These are phyloP conservation scores for Fusarium camptoceras DNA, from an alignment of 2,329 filamentous ascomycete species.

Conservation along the genomic window DNA sequence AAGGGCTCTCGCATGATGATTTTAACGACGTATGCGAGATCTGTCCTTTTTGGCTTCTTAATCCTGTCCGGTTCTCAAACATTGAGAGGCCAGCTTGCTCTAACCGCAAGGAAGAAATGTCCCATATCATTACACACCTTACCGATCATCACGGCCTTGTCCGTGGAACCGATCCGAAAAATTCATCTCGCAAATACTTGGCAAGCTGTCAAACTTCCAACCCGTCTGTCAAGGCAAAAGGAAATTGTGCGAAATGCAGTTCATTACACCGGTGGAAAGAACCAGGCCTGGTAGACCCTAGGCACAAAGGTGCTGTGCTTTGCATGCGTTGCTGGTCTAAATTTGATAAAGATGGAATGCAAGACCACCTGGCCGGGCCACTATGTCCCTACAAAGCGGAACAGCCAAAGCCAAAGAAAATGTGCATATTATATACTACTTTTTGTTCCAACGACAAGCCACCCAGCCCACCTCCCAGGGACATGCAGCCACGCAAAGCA, in stretches of 20 bases:
- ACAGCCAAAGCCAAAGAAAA: slow-evolving; percentile 33
- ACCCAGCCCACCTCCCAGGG: slow-evolving; percentile 18
- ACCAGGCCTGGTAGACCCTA: slow-evolving; percentile 10
- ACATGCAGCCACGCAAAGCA: slow-evolving; percentile 6
- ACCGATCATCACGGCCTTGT: slow-evolving; percentile 41
- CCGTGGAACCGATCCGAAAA: slow-evolving; percentile 28
- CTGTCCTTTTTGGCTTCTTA: slow-evolving; percentile 31
- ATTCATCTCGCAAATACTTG: slow-evolving; percentile 31
- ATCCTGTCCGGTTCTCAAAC: slow-evolving; percentile 15
- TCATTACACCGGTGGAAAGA: slow-evolving; percentile 29
- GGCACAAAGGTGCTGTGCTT: slow-evolving; percentile 28
- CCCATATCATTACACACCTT: slow-evolving; percentile 40
- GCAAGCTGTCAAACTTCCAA: slow-evolving; percentile 23
- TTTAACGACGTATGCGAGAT: slow-evolving; percentile 20
- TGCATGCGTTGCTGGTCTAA: slow-evolving; percentile 39
- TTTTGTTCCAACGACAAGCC: slow-evolving; percentile 26
- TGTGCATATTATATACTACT: slow-evolving; percentile 34
- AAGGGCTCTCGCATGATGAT: slow-evolving; percentile 4
- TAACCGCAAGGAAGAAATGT: slow-evolving; percentile 34
- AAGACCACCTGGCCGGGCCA: slow-evolving; percentile 28
- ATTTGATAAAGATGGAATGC: slow-evolving; percentile 31
- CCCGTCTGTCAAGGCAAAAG: slow-evolving; percentile 28
- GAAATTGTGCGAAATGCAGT: slow-evolving; percentile 28
- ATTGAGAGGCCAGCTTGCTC: slow-evolving; percentile 27
- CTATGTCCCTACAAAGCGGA: slow-evolving; percentile 32